These are phyloP conservation scores for Poterioochromonas sp. DNA, from an alignment of 352 stramenopile genomes.

Conservation along the genomic window DNA sequence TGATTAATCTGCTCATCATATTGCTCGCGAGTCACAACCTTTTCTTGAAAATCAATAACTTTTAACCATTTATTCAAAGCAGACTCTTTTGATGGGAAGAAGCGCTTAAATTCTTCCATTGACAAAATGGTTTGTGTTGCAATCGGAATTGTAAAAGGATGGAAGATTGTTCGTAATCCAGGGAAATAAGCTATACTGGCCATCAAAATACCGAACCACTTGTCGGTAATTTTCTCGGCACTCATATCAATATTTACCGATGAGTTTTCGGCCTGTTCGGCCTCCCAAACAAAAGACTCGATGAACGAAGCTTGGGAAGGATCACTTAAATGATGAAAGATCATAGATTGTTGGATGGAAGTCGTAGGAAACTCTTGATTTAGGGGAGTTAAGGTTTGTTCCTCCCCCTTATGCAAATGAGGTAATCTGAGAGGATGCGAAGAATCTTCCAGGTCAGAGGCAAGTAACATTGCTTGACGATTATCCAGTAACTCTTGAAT, in stretches of 20 bases:
- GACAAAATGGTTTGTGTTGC: not conserved
- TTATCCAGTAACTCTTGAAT: not conserved
- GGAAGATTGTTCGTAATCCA: slow-evolving; percentile 9
- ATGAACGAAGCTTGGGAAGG: slow-evolving; percentile 3
- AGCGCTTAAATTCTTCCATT: not conserved
- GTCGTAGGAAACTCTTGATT: slow-evolving; percentile 22
- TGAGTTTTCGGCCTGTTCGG: too few relatives aligned
- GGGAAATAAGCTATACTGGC: too few relatives aligned
- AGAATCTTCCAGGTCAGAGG: too few relatives aligned
- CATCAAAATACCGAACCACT: too few relatives aligned
- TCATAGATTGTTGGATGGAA: slow-evolving; percentile 26
- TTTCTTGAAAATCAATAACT: not conserved
- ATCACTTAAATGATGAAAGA: slow-evolving; percentile 30
- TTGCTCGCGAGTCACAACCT: too few relatives aligned
- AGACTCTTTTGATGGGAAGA: not conserved
- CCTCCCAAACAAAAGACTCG: slow-evolving; percentile 23
- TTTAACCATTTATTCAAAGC: not conserved
- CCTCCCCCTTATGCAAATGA: too few relatives aligned
- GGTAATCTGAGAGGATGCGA: too few relatives aligned
- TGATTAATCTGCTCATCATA: too few relatives aligned
- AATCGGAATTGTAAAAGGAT: not conserved
- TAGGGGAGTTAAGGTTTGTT: too few relatives aligned
- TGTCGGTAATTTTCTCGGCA: too few relatives aligned
- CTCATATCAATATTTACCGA: too few relatives aligned
- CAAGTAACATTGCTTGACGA: too few relatives aligned